Evolutionary conservation across 805 yeast genomes (phyloP).

Genomic region (Ogataea paraovalis): DNA sequence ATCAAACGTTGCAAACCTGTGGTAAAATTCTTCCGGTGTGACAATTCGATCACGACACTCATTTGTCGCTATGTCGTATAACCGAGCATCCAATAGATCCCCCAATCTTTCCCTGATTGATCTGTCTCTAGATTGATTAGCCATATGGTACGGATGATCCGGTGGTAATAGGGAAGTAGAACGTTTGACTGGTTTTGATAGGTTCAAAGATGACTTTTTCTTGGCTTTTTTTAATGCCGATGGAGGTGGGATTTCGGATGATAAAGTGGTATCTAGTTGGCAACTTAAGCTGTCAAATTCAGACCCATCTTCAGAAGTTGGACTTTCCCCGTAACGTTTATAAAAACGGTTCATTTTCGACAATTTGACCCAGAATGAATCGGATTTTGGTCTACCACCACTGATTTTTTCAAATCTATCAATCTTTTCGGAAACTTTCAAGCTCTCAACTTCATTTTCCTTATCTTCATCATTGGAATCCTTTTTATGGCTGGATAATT

Average conservation of each 20-base stretch:
- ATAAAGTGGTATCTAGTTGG: not conserved
- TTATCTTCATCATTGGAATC: not conserved
- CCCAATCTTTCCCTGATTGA: slow-evolving; percentile 24
- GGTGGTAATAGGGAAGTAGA: not conserved
- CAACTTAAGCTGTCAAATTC: not conserved
- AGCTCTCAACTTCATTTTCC: not conserved
- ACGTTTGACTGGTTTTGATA: not conserved
- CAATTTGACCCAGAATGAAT: slow-evolving; percentile 11
- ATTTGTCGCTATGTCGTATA: slow-evolving; percentile 26
- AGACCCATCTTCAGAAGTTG: not conserved
- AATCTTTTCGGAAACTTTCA: slow-evolving; percentile 24
- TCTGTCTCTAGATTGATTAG: not conserved
- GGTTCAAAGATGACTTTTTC: not conserved
- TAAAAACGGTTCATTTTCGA: slow-evolving; percentile 5
- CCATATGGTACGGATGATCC: not conserved
- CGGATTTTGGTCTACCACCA: slow-evolving; percentile 20
- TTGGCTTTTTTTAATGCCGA: not conserved
- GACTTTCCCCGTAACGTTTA: not conserved
- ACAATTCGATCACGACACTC: slow-evolving; percentile 26
- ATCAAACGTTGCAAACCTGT: slow-evolving; percentile 17
- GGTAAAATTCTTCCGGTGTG: slow-evolving; percentile 26
- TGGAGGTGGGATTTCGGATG: not conserved
- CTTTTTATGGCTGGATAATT: not conserved
- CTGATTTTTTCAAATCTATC: slow-evolving; percentile 29
- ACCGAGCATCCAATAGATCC: slow-evolving; percentile 24